Percentiles rank a stretch among this genome's conserved stretches.
Conservation (phyloP, 192 early-diverging fungal genomes). For the Coemansia erecta region DNA sequence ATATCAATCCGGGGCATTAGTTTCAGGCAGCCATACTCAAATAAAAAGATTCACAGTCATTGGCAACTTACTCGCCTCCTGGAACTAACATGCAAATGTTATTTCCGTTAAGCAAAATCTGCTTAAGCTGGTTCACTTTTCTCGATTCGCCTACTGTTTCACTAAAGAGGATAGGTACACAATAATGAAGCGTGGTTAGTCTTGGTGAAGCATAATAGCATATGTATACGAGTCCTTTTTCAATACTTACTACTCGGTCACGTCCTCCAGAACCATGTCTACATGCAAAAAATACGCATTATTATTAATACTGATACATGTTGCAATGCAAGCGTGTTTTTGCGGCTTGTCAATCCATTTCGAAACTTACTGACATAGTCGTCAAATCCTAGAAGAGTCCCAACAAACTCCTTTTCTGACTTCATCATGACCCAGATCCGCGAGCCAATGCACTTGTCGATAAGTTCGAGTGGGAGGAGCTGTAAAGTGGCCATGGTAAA, state of each 20-base stretch:
- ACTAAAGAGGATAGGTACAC: constrained; percentile 44
- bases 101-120: constrained; percentile 95
- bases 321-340: constrained; percentile 7
- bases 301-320: constrained; percentile 1
- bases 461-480: constrained; percentile 76
- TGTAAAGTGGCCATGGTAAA: constrained; percentile 45
- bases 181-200: background rate
- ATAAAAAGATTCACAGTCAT: too few relatives aligned
- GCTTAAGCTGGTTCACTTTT: constrained; percentile 74
- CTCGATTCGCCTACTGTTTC: constrained; percentile 71
- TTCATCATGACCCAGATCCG: constrained; percentile 98
- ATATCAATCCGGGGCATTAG: too few relatives aligned
- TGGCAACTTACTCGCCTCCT: constrained; percentile 32
- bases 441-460: constrained; percentile 97
- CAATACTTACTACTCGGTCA: constrained; percentile 73
- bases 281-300: constrained; percentile 27
- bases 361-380: constrained; percentile 83
- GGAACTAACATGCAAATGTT: constrained; percentile 92
- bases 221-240: background rate
- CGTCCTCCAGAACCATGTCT: constrained; percentile 96
- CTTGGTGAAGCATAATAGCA: background rate
- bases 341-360: too few relatives aligned
- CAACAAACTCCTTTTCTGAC: constrained; percentile 94
- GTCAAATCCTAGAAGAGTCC: constrained; percentile 95
- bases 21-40: too few relatives aligned